Percentiles rank a stretch among this genome's conserved stretches.
Evolutionary conservation across 192 early-diverging fungal species (phyloP).

Genomic region (Gigaspora rosea): DNA sequence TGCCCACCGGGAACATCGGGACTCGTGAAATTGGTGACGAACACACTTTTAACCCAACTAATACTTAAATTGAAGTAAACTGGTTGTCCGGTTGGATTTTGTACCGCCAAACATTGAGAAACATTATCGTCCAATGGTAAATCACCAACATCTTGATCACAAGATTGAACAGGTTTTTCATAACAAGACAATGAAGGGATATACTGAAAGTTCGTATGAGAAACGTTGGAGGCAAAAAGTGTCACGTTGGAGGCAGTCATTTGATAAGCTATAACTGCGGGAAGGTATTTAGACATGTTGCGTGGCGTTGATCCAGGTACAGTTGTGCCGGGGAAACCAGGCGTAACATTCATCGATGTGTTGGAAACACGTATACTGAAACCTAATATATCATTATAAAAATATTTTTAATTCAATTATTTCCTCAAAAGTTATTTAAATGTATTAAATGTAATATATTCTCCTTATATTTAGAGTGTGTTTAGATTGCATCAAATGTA

Average conservation of each 20-base stretch:
- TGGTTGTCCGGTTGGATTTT: not conserved
- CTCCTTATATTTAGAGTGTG: no score
- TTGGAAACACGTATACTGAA: not conserved
- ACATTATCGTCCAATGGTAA: not conserved
- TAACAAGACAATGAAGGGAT: slow-evolving; percentile 14
- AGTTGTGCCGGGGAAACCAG: not conserved
- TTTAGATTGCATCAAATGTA: not conserved
- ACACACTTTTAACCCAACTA: not conserved
- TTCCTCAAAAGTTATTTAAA: not conserved
- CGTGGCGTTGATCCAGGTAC: not conserved
- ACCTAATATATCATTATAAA: not conserved
- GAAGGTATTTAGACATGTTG: not conserved
- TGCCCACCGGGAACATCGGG: not conserved
- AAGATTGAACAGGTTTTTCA: not conserved
- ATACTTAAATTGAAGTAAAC: not conserved
- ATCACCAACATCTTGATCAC: slow-evolving; percentile 6
- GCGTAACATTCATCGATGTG: not conserved
- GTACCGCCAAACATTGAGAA: not conserved
- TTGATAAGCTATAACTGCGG: not conserved
- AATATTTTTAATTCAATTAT: not conserved
- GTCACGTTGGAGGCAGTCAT: not conserved
- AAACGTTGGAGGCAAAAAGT: not conserved
- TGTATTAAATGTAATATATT: not conserved
- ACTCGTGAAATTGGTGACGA: not conserved
- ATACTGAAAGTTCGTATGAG: not conserved